Evolutionary conservation across 73 alveolate genomes (phyloP).

Genomic region (Paramecium bursaria): DNA sequence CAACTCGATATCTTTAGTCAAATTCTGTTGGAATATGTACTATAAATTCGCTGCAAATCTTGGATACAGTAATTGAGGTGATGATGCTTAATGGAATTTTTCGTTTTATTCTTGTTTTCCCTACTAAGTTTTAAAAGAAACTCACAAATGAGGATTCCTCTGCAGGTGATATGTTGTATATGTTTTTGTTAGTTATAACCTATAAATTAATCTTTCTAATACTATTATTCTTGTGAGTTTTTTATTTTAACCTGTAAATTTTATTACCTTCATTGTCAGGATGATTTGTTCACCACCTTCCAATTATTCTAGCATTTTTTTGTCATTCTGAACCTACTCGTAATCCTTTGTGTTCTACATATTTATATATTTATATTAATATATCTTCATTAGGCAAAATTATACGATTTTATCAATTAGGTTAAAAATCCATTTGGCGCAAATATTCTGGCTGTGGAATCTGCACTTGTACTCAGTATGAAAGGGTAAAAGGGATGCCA

Average conservation of each 20-base stretch:
- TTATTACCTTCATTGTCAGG: constrained; percentile 27
- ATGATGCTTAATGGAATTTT: constrained; percentile 37
- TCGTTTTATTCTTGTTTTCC: constrained; percentile 62
- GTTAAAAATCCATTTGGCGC: constrained; percentile 68
- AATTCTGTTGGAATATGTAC: constrained; percentile 61
- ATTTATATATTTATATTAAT: neutral
- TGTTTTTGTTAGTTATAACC: constrained; percentile 59
- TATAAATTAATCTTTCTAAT: neutral
- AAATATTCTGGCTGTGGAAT: constrained; percentile 83
- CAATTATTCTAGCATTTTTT: constrained; percentile 15
- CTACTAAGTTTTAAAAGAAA: constrained; percentile 49
- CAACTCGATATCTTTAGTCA: constrained; percentile 56
- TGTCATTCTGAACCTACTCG: constrained; percentile 29
- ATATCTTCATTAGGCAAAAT: constrained; percentile 1
- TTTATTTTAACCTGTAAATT: constrained; percentile 42
- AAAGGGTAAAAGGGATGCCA: constrained; percentile 91
- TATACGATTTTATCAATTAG: constrained; percentile 46
- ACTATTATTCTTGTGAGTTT: constrained; percentile 24
- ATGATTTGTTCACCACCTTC: constrained; percentile 6
- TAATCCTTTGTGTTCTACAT: constrained; percentile 19
- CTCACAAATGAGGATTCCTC: constrained; percentile 4
- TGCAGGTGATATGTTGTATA: constrained; percentile 66
- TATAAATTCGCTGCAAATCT: constrained; percentile 40
- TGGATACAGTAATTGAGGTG: constrained; percentile 37
- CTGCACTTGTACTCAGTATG: constrained; percentile 86